A percentile compares a stretch with the other conserved stretches of the same genome.
phyloP scores from a whole-genome alignment of 2,329 filamentous ascomycete species.

The Capronia coronata region DNA sequence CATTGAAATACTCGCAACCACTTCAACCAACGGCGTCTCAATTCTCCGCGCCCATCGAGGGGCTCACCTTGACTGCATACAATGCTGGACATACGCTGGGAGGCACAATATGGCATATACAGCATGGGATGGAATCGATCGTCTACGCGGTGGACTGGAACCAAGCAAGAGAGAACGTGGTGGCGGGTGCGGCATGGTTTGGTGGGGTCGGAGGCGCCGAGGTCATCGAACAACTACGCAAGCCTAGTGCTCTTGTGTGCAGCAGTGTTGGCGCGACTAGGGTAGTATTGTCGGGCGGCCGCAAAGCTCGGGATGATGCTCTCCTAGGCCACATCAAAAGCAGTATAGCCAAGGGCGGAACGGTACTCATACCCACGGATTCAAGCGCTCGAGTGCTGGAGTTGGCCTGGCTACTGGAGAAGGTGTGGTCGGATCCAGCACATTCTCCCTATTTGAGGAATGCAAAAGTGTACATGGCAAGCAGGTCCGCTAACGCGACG shows the following conservation, averaged over 20 bases:
- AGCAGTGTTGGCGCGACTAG: conserved; percentile 75
- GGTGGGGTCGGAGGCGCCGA: conserved; percentile 77
- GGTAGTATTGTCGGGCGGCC: conserved; percentile 62
- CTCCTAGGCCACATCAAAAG: conserved; percentile 74
- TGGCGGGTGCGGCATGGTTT: conserved; percentile 88
- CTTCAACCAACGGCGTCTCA: conserved; percentile 82
- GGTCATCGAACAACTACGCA: conserved; percentile 86
- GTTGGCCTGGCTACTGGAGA: conserved; percentile 83
- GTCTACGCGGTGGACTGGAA: conserved; percentile 99
- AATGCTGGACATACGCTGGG: conserved; percentile 93
- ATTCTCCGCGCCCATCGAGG: conserved; percentile 81
- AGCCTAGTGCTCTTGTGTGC: conserved; percentile 89
- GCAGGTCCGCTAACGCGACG: conserved; percentile 77
- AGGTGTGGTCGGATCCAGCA: conserved; percentile 68
- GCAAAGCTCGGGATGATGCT: conserved; percentile 76
- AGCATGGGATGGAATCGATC: conserved; percentile 91
- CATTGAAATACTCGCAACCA: conserved; percentile 93
- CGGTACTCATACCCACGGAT: conserved; percentile 87
- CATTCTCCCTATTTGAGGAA: conserved; percentile 46
- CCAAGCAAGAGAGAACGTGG: conserved; percentile 90
- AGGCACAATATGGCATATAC: conserved; percentile 98
- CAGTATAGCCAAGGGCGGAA: conserved; percentile 74
- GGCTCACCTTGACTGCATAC: conserved; percentile 91
- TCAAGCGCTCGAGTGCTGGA: conserved; percentile 93
- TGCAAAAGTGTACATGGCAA: conserved; percentile 69